Percentiles rank a stretch among this genome's conserved stretches.
Conservation (phyloP, 129 eudicot genomes). For the Chrysanthemum seticuspe region DNA sequence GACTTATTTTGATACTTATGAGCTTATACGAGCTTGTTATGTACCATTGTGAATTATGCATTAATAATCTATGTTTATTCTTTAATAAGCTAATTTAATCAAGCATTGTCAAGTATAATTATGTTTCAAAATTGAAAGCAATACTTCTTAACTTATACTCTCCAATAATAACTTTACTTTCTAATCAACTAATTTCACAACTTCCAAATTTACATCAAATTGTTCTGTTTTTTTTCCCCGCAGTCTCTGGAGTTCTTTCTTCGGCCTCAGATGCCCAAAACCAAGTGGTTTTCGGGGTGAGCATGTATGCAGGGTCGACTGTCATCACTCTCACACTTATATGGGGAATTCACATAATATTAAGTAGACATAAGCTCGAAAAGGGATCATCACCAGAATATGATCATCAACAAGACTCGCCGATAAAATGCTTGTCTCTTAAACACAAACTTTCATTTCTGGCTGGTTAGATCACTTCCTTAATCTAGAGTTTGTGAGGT, state of each 20-base stretch:
- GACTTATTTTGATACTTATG: too few relatives aligned
- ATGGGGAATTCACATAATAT: conserved; percentile 24
- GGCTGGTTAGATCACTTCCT: conserved; percentile 10
- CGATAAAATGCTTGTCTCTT: background rate
- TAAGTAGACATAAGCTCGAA: conserved; percentile 5
- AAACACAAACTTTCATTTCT: background rate
- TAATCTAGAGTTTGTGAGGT: too few relatives aligned
- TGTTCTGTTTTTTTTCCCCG: background rate
- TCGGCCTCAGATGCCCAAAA: conserved; percentile 20
- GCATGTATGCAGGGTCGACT: conserved; percentile 30
- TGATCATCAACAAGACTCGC: background rate
- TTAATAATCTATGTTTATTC: too few relatives aligned
- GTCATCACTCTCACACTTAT: conserved; percentile 20
- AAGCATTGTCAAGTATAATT: background rate
- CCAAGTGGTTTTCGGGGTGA: conserved; percentile 24
- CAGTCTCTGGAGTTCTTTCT: conserved; percentile 4
- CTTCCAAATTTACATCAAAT: background rate
- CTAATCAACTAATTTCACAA: background rate
- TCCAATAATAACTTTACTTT: too few relatives aligned
- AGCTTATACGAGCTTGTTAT: too few relatives aligned
- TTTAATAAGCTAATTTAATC: too few relatives aligned
- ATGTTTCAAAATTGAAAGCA: too few relatives aligned
- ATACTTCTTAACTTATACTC: too few relatives aligned
- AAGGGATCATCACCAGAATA: conserved; percentile 3
- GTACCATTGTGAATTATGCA: too few relatives aligned